Conservation (phyloP, 257 asterid genomes). For the Fraxinus pennsylvanica region DNA sequence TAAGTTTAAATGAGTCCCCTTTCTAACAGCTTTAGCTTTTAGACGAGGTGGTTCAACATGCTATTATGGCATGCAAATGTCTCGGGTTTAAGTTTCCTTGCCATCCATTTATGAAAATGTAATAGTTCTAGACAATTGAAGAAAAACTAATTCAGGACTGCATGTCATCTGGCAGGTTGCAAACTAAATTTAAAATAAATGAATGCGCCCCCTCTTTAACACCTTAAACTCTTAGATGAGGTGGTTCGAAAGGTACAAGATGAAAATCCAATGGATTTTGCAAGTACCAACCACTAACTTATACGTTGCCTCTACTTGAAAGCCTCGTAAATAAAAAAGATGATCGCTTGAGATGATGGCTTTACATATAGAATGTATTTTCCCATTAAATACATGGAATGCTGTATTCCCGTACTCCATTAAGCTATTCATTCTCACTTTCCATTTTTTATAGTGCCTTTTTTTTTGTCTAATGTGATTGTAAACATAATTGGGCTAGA, state of each 20-base stretch:
- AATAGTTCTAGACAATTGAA: not conserved
- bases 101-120: not conserved
- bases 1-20: not conserved
- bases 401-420: not conserved
- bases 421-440: not conserved
- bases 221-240: too few species aligned
- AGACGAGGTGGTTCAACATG: not conserved
- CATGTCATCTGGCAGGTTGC: not conserved
- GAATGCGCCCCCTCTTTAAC: not conserved
- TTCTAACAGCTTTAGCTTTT: not conserved
- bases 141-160: not conserved
- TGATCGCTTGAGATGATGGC: not conserved
- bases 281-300: not conserved
- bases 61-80: not conserved
- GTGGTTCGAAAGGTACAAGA: not conserved
- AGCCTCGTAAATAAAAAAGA: too few species aligned
- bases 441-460: not conserved
- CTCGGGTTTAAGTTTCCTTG: too few species aligned
- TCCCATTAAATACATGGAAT: not conserved
- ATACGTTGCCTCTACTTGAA: too few species aligned
- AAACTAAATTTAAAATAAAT: too few species aligned
- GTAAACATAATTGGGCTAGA: too few species aligned
- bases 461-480: constrained; percentile 23
- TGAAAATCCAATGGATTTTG: not conserved
- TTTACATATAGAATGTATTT: not conserved